A percentile compares a stretch with the other conserved stretches of the same genome.
These are phyloP conservation scores for Pinus albicaulis DNA, from an alignment of 75 land plant species.

Conservation along the genomic window DNA sequence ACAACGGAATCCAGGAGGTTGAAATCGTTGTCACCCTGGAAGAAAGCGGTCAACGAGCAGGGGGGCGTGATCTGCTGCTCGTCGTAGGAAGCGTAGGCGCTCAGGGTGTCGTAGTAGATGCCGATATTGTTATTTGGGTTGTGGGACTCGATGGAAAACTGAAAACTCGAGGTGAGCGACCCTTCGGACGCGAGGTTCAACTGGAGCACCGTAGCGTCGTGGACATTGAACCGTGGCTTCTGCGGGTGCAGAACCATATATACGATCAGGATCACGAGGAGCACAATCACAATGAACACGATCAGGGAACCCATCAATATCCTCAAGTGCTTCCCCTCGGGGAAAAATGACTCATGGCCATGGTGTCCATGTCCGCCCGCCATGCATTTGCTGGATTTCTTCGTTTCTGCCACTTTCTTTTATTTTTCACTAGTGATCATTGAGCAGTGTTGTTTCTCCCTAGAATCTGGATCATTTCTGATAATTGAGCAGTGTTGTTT, in stretches of 20 bases:
- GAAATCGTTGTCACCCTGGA: slow-evolving; percentile 40
- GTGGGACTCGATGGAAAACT: slow-evolving; percentile 46
- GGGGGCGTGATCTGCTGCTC: slow-evolving; percentile 43
- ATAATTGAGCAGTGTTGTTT: too few relatives aligned
- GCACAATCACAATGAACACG: slow-evolving; percentile 25
- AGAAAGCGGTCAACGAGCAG: slow-evolving; percentile 20
- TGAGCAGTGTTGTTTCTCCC: too few relatives aligned
- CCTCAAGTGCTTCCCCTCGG: too few relatives aligned
- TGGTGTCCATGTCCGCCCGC: too few relatives aligned
- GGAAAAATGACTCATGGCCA: too few relatives aligned
- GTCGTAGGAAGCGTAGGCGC: slow-evolving; percentile 36
- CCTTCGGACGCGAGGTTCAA: slow-evolving; percentile 26
- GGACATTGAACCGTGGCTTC: slow-evolving; percentile 37
- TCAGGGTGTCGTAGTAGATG: slow-evolving; percentile 39
- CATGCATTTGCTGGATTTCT: too few relatives aligned
- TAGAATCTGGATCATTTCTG: too few relatives aligned
- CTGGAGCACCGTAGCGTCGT: slow-evolving; percentile 24
- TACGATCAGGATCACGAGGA: slow-evolving; percentile 29
- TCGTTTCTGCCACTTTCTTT: too few relatives aligned
- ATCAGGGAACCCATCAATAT: background rate
- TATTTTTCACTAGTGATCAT: too few relatives aligned
- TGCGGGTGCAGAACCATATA: slow-evolving; percentile 45
- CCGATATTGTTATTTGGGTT: slow-evolving; percentile 49
- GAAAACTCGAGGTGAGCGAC: slow-evolving; percentile 44
- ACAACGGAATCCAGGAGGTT: slow-evolving; percentile 41